These are phyloP conservation scores for Fusarium piperis DNA, from an alignment of 2,329 filamentous ascomycete genomes.

Conservation along the genomic window DNA sequence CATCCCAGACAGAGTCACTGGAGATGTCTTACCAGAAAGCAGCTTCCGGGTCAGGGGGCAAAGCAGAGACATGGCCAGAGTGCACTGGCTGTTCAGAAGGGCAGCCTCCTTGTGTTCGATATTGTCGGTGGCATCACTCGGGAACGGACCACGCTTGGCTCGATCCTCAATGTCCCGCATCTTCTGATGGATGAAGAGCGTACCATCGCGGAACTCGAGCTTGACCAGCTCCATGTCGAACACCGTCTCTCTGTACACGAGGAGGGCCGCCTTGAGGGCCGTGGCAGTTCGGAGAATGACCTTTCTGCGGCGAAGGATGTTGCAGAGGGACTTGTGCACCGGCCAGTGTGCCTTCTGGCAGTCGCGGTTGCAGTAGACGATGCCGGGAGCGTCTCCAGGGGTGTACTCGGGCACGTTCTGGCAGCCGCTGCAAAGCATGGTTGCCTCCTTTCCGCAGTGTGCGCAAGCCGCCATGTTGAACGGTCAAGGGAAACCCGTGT, in stretches of 20 bases:
- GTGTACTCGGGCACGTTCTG: slow-evolving; percentile 16
- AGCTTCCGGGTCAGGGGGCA: slow-evolving; percentile 14
- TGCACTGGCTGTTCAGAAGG: slow-evolving; percentile 8
- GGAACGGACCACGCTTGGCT: slow-evolving; percentile 1
- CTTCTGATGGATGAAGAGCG: slow-evolving; percentile 8
- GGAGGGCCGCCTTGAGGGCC: slow-evolving; percentile 13
- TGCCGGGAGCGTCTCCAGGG: slow-evolving; percentile 5
- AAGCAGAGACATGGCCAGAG: slow-evolving; percentile 10
- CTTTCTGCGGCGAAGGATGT: slow-evolving; percentile 6
- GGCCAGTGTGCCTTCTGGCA: slow-evolving; percentile 14
- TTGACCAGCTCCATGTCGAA: slow-evolving; percentile 4
- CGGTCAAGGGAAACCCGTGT: neutral
- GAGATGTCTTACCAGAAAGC: neutral
- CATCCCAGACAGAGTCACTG: accelerated
- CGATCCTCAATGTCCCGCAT: neutral
- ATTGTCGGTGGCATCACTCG: slow-evolving; percentile 2
- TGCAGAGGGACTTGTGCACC: slow-evolving; percentile 14
- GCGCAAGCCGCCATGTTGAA: slow-evolving; percentile 11
- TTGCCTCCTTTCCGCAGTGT: slow-evolving; percentile 10
- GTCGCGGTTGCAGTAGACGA: slow-evolving; percentile 19
- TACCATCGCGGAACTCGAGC: neutral
- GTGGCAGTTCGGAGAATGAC: slow-evolving; percentile 4
- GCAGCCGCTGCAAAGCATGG: slow-evolving; percentile 4
- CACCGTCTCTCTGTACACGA: slow-evolving; percentile 13
- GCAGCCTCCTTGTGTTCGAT: slow-evolving; percentile 14